phyloP scores from a whole-genome alignment of 768 basidiomycete genomes.

The Terana coerulea region DNA sequence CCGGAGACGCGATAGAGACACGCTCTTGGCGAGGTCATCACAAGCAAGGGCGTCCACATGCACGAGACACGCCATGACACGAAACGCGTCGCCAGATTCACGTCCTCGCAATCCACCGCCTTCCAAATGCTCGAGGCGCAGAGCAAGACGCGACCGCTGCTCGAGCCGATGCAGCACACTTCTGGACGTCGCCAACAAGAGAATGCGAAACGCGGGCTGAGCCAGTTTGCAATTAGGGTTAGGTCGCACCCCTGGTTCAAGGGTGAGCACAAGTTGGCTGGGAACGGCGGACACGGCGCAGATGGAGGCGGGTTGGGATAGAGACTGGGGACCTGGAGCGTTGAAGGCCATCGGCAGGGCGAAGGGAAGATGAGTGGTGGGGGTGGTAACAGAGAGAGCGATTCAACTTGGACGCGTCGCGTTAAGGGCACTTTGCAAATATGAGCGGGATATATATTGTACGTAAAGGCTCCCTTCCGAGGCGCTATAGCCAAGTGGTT shows the following conservation, averaged over 20 bases:
- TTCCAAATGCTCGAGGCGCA: not conserved
- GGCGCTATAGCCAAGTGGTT: slow-evolving; percentile 82
- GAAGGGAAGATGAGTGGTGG: not conserved
- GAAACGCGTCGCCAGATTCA: slow-evolving; percentile 15
- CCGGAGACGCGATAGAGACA: slow-evolving; percentile 47
- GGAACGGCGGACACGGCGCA: slow-evolving; percentile 29
- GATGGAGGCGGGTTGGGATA: slow-evolving; percentile 25
- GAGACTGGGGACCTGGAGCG: slow-evolving; percentile 46
- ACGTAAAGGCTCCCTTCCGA: no score
- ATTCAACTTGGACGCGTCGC: no score
- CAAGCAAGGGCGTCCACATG: slow-evolving; percentile 15
- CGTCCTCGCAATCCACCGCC: slow-evolving; percentile 6
- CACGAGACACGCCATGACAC: slow-evolving; percentile 5
- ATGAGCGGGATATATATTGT: no score
- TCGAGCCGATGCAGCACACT: slow-evolving; percentile 18
- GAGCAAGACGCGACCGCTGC: not conserved
- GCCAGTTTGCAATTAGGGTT: slow-evolving; percentile 53
- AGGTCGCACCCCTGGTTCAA: slow-evolving; percentile 47
- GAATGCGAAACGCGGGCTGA: slow-evolving; percentile 26
- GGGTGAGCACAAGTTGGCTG: slow-evolving; percentile 50
- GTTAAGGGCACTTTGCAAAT: no score
- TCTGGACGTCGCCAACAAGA: slow-evolving; percentile 27
- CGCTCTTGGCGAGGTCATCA: slow-evolving; percentile 35
- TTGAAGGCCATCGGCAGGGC: slow-evolving; percentile 31
- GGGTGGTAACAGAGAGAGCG: not conserved